A percentile compares a stretch with the other conserved stretches of the same genome.
Evolutionary conservation across 2,329 filamentous ascomycete species (phyloP).

Genomic region (Aspergillus tamarii): DNA sequence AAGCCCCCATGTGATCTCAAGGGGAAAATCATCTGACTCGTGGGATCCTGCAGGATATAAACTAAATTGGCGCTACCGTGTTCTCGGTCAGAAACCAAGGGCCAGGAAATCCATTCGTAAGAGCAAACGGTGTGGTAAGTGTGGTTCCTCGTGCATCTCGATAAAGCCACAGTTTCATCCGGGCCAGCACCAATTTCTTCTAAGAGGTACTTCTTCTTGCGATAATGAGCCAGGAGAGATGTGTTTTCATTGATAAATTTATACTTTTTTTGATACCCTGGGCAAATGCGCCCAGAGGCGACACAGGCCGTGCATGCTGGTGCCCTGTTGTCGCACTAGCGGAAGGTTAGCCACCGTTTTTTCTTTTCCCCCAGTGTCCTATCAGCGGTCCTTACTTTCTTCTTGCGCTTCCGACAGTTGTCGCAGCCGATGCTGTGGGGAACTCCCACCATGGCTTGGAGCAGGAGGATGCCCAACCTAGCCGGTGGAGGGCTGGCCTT

Average conservation of each 20-base stretch:
- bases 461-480: neutral
- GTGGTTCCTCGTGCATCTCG: no score
- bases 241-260: neutral
- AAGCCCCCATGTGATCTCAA: neutral
- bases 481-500: neutral
- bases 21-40: neutral
- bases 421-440: neutral
- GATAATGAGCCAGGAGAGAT: neutral
- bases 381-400: neutral
- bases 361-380: neutral
- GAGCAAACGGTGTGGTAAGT: neutral
- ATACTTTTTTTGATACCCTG: neutral
- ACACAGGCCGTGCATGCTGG: conserved; percentile 2
- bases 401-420: neutral
- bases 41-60: neutral
- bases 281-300: neutral
- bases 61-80: neutral
- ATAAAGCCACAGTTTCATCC: neutral
- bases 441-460: neutral
- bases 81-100: neutral
- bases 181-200: neutral
- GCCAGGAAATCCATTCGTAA: neutral
- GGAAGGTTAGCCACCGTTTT: neutral
- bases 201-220: neutral
- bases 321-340: neutral